These are phyloP conservation scores for Hericium rajendrae DNA, from an alignment of 768 basidiomycete genomes.

Conservation along the genomic window DNA sequence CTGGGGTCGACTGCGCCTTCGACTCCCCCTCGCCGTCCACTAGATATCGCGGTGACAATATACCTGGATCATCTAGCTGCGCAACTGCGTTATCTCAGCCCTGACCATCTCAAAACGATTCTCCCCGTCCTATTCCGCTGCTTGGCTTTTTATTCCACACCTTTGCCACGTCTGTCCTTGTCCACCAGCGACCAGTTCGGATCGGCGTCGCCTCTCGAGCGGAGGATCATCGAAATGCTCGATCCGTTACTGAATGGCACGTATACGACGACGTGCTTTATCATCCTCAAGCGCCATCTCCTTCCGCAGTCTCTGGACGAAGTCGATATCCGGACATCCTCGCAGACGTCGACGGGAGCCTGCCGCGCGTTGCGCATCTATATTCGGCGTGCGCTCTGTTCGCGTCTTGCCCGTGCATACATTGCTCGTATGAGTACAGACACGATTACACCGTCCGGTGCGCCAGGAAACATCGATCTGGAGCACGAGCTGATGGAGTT, in stretches of 20 bases:
- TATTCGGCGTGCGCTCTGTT: constrained; percentile 50
- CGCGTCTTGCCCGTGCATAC: constrained; percentile 57
- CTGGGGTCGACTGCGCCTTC: constrained; percentile 27
- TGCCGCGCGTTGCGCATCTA: constrained; percentile 49
- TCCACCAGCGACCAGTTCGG: constrained; percentile 26
- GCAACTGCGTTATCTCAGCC: constrained; percentile 50
- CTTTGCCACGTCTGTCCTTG: constrained; percentile 61
- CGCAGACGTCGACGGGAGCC: constrained; percentile 22
- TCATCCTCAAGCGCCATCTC: constrained; percentile 49
- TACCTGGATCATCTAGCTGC: constrained; percentile 57
- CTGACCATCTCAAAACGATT: constrained; percentile 42
- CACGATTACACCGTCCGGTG: constrained; percentile 50
- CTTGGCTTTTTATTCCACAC: constrained; percentile 52
- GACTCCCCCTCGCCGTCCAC: constrained; percentile 34
- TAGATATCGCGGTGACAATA: constrained; percentile 53
- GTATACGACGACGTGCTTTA: constrained; percentile 55
- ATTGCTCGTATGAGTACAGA: constrained; percentile 44
- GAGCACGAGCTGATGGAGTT: constrained; percentile 59
- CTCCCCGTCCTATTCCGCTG: constrained; percentile 69
- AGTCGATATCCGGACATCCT: constrained; percentile 7
- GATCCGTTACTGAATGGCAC: constrained; percentile 52
- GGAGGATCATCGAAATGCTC: constrained; percentile 46
- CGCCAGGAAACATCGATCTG: constrained; percentile 48
- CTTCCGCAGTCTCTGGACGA: constrained; percentile 32
- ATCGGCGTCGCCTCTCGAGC: constrained; percentile 33